Conservation (phyloP, 441 rosid genomes). For the Dalechampia spathulata region DNA sequence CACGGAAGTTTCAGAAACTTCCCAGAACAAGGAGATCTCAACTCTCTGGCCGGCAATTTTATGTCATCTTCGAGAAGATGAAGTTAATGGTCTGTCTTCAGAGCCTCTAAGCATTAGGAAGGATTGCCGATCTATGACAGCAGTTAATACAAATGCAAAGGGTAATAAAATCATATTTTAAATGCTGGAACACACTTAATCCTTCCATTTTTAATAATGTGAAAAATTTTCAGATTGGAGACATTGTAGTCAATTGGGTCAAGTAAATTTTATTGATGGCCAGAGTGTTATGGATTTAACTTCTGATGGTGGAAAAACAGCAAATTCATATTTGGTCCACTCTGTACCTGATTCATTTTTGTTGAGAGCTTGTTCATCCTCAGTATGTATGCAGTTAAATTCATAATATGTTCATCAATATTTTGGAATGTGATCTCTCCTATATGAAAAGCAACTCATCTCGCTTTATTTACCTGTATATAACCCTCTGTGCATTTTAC, state of each 20-base stretch:
- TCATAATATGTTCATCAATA: not conserved
- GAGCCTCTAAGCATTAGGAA: conserved; percentile 24
- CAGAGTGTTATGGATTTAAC: conserved; percentile 26
- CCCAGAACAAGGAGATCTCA: conserved; percentile 44
- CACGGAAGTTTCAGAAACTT: conserved; percentile 51
- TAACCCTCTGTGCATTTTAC: conserved; percentile 1
- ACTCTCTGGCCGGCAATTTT: conserved; percentile 59
- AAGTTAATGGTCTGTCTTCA: conserved; percentile 36
- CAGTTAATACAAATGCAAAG: conserved; percentile 15
- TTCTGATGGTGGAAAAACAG: conserved; percentile 24
- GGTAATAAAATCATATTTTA: conserved; percentile 23
- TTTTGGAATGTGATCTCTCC: not conserved
- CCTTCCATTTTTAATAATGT: conserved; percentile 8
- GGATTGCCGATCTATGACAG: conserved; percentile 22
- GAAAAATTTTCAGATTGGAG: conserved; percentile 2
- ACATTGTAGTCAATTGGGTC: conserved; percentile 32
- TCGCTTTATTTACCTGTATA: not conserved
- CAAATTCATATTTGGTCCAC: conserved; percentile 24
- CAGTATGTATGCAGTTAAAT: conserved; percentile 42
- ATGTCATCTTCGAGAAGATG: conserved; percentile 65
- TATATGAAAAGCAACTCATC: not conserved
- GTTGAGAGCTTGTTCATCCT: conserved; percentile 57
- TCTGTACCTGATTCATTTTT: conserved; percentile 25
- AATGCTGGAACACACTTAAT: not conserved
- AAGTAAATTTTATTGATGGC: conserved; percentile 28